These are phyloP conservation scores for Boehmeria nivea DNA, from an alignment of 306 rosid genomes.

Conservation along the genomic window DNA sequence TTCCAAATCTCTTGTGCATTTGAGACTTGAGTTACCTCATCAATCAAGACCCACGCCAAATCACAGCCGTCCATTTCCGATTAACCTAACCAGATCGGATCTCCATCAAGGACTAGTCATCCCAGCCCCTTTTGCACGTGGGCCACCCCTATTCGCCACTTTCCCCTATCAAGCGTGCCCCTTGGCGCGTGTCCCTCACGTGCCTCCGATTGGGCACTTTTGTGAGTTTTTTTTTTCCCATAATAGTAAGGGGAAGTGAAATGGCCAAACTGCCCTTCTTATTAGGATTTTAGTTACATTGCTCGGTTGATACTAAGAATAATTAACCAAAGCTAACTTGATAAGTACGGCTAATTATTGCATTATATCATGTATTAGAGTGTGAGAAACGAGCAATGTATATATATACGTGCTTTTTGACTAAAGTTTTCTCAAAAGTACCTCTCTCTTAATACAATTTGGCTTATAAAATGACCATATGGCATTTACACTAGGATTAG, in stretches of 20 bases:
- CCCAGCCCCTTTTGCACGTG: conserved; percentile 11
- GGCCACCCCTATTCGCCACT: conserved; percentile 27
- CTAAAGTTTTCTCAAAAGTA: too few relatives aligned
- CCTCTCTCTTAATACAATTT: too few relatives aligned
- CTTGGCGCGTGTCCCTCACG: conserved; percentile 1
- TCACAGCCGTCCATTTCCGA: conserved; percentile 9
- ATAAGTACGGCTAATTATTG: conserved; percentile 14
- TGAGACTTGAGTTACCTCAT: conserved; percentile 2
- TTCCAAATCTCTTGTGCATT: background rate
- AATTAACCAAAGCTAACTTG: background rate
- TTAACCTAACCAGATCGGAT: background rate
- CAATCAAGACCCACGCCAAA: background rate
- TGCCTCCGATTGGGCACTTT: too few relatives aligned
- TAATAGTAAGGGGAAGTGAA: too few relatives aligned
- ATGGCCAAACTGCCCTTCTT: background rate
- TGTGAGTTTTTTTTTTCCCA: too few relatives aligned
- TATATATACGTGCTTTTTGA: too few relatives aligned
- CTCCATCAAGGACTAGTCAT: too few relatives aligned
- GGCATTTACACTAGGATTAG: too few relatives aligned
- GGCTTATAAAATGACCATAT: too few relatives aligned
- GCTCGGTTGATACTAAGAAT: background rate
- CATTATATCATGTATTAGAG: background rate
- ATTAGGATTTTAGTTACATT: background rate
- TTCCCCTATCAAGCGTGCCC: background rate
- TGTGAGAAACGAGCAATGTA: background rate